phyloP scores from a whole-genome alignment of 805 yeast genomes.

The Zygosaccharomyces rouxii region DNA sequence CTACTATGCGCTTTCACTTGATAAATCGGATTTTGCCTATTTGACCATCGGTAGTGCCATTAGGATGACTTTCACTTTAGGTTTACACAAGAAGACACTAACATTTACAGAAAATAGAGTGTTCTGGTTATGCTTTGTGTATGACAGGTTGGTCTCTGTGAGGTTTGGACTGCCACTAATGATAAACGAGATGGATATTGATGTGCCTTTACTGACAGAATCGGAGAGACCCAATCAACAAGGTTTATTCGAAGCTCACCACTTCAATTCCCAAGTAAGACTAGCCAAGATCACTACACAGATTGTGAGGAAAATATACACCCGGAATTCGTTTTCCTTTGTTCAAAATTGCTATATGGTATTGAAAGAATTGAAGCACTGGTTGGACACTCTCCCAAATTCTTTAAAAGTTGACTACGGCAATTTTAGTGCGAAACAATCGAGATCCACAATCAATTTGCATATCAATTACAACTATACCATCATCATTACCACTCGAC shows the following conservation, averaged over 20 bases:
- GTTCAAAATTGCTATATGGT: conserved; percentile 20
- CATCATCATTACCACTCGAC: conserved; percentile 20
- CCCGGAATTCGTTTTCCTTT: conserved; percentile 16
- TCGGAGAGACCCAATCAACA: conserved; percentile 1
- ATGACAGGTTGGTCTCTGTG: conserved; percentile 20
- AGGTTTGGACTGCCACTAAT: conserved; percentile 20
- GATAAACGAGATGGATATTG: conserved; percentile 18
- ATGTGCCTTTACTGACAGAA: conserved; percentile 13
- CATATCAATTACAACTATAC: conserved; percentile 23
- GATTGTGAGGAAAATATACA: conserved; percentile 18
- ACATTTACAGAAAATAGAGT: conserved; percentile 13
- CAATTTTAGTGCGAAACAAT: conserved; percentile 9
- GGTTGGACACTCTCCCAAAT: conserved; percentile 17
- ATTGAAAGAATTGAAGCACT: conserved; percentile 13
- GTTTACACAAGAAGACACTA: conserved; percentile 14
- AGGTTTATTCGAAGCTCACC: conserved; percentile 13
- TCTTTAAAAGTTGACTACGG: conserved; percentile 14
- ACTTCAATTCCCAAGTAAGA: conserved; percentile 18
- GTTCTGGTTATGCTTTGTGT: conserved; percentile 22
- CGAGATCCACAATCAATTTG: conserved; percentile 19
- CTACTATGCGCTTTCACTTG: conserved; percentile 18
- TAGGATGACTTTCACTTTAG: conserved; percentile 15
- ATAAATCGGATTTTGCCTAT: conserved; percentile 16
- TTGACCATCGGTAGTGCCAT: conserved; percentile 19
- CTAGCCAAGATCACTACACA: conserved; percentile 20